phyloP scores from a whole-genome alignment of 2,329 filamentous ascomycete genomes.

The Diplodia intermedia region DNA sequence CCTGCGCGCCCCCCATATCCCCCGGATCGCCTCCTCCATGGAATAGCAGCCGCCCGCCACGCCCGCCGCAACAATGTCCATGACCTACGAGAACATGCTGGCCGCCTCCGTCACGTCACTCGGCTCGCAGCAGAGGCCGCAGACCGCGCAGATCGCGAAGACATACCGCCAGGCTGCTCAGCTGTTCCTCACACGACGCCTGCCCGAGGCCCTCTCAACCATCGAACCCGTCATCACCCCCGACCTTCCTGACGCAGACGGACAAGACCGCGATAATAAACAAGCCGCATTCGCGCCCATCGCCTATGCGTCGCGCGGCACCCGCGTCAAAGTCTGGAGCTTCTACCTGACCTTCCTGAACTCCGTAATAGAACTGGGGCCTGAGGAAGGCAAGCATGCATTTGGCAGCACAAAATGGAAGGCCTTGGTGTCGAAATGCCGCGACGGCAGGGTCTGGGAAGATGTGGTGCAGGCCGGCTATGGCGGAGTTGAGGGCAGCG shows the following conservation, averaged over 20 bases:
- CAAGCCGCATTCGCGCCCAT: constrained; percentile 68
- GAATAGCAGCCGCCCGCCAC: constrained; percentile 43
- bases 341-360: constrained; percentile 94
- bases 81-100: constrained; percentile 62
- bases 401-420: constrained; percentile 90
- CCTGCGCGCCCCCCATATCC: constrained; percentile 18
- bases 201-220: constrained; percentile 87
- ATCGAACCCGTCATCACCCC: constrained; percentile 81
- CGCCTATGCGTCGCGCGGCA: constrained; percentile 78
- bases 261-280: constrained; percentile 33
- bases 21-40: constrained; percentile 49
- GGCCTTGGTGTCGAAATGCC: constrained; percentile 78
- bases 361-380: constrained; percentile 84
- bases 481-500: constrained; percentile 83
- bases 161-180: constrained; percentile 94
- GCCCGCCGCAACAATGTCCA: constrained; percentile 47
- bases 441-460: constrained; percentile 93
- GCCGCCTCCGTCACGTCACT: constrained; percentile 75
- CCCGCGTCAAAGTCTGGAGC: constrained; percentile 95
- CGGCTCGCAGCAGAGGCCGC: constrained; percentile 63
- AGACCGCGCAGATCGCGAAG: constrained; percentile 79
- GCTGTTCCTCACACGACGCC: constrained; percentile 89
- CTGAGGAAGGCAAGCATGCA: constrained; percentile 85
- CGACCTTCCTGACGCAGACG: constrained; percentile 35
- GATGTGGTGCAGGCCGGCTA: constrained; percentile 89